Evolutionary conservation across 2,329 filamentous ascomycete genomes (phyloP).

Genomic region (Stagonosporopsis vannaccii): DNA sequence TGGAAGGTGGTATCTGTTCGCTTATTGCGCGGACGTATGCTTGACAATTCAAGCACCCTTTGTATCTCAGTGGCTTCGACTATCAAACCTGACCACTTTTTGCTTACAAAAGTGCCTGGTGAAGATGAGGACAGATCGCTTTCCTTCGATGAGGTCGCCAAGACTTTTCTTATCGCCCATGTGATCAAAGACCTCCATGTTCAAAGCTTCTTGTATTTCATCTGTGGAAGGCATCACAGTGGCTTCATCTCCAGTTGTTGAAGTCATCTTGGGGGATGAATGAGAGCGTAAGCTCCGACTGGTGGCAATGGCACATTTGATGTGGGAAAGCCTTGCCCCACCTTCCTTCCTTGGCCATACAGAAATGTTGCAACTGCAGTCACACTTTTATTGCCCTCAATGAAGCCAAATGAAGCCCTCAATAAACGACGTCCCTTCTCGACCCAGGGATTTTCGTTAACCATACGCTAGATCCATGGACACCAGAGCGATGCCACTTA

Average conservation of each 20-base stretch:
- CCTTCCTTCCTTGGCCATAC: neutral
- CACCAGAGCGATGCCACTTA: no score
- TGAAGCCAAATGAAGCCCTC: no score
- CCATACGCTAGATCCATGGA: no score
- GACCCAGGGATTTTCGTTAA: no score
- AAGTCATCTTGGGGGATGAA: neutral
- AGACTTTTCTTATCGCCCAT: slow-evolving; percentile 22
- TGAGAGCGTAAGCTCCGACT: neutral
- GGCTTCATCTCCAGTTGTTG: neutral
- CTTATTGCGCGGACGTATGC: slow-evolving; percentile 31
- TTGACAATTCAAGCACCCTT: slow-evolving; percentile 39
- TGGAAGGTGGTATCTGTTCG: slow-evolving; percentile 27
- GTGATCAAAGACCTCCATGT: slow-evolving; percentile 29
- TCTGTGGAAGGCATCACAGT: neutral
- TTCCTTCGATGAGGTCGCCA: slow-evolving; percentile 25
- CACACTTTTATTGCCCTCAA: no score
- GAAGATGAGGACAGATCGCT: slow-evolving; percentile 29
- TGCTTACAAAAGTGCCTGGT: slow-evolving; percentile 32
- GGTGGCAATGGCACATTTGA: neutral
- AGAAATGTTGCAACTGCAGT: neutral
- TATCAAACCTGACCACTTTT: neutral
- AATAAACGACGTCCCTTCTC: no score
- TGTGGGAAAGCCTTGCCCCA: neutral
- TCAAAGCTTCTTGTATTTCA: slow-evolving; percentile 24
- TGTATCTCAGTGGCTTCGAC: neutral